A percentile compares a stretch with the other conserved stretches of the same genome.
phyloP scores from a whole-genome alignment of 805 yeast species.

The Kazachstania psychrophila region DNA sequence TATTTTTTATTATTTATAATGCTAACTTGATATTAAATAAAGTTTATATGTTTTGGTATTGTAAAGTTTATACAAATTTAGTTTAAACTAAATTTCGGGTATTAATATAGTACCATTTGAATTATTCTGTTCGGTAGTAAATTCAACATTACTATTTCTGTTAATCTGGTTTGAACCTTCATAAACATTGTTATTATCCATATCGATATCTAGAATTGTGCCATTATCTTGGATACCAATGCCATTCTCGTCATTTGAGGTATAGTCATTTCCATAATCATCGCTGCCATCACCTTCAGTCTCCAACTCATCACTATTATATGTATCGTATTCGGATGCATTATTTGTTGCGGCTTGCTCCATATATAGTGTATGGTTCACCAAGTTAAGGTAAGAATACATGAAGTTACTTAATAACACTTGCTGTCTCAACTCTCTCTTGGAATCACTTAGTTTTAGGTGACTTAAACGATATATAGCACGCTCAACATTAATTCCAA shows the following conservation, averaged over 20 bases:
- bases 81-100: conserved; percentile 15
- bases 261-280: conserved; percentile 1
- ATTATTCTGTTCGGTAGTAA: conserved; percentile 11
- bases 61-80: too few species aligned
- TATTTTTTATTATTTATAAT: too few species aligned
- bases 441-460: conserved; percentile 87
- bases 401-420: conserved; percentile 89
- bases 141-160: neutral
- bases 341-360: conserved; percentile 45
- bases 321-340: neutral
- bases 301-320: neutral
- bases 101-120: conserved; percentile 23
- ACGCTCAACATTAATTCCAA: conserved; percentile 91
- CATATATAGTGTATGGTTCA: conserved; percentile 78
- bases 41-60: neutral
- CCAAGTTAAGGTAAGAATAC: conserved; percentile 92
- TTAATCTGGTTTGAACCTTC: neutral
- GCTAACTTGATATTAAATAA: too few species aligned
- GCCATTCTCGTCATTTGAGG: too few species aligned
- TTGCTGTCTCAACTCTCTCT: conserved; percentile 83
- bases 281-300: neutral
- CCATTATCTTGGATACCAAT: conserved; percentile 5
- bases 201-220: too few species aligned
- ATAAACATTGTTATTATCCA: too few species aligned
- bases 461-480: conserved; percentile 92